phyloP scores from a whole-genome alignment of 1,284 basidiomycete genomes.

The Cerrena zonata region DNA sequence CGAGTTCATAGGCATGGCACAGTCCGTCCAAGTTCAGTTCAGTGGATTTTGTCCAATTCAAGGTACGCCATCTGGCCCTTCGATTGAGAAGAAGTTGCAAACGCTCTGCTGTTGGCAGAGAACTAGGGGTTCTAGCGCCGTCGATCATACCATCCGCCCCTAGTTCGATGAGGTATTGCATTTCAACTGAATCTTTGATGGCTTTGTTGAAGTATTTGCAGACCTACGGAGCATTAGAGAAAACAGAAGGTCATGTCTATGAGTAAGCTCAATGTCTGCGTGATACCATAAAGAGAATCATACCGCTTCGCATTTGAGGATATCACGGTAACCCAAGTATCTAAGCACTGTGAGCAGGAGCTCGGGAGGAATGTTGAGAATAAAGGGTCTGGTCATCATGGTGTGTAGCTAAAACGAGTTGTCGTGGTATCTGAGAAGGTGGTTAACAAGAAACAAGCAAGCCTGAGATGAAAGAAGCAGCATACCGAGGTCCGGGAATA shows the following conservation, averaged over 20 bases:
- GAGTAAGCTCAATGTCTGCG: neutral
- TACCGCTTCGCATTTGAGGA: slow-evolving; percentile 17
- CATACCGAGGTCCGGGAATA: too few relatives aligned
- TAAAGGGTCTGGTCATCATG: neutral
- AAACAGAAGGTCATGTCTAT: neutral
- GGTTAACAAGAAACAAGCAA: too few relatives aligned
- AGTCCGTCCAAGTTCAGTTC: slow-evolving; percentile 32
- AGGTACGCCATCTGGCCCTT: slow-evolving; percentile 36
- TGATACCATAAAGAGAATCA: neutral
- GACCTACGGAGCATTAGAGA: slow-evolving; percentile 33
- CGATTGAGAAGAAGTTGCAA: slow-evolving; percentile 34
- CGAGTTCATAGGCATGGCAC: slow-evolving; percentile 53
- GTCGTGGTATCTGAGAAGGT: neutral
- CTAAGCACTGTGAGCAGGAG: slow-evolving; percentile 22
- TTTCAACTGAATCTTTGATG: slow-evolving; percentile 33
- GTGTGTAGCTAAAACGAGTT: neutral
- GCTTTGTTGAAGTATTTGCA: slow-evolving; percentile 32
- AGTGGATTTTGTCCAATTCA: slow-evolving; percentile 30
- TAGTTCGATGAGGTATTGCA: slow-evolving; percentile 48
- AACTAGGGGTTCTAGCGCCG: slow-evolving; percentile 15
- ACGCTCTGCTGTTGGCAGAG: slow-evolving; percentile 31
- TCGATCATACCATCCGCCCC: slow-evolving; percentile 40
- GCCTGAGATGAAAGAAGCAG: too few relatives aligned
- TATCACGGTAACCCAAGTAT: slow-evolving; percentile 16
- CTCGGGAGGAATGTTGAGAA: slow-evolving; percentile 21